Evolutionary conservation across 495 filamentous ascomycete genomes (phyloP).

Genomic region (Tuber calosporum): DNA sequence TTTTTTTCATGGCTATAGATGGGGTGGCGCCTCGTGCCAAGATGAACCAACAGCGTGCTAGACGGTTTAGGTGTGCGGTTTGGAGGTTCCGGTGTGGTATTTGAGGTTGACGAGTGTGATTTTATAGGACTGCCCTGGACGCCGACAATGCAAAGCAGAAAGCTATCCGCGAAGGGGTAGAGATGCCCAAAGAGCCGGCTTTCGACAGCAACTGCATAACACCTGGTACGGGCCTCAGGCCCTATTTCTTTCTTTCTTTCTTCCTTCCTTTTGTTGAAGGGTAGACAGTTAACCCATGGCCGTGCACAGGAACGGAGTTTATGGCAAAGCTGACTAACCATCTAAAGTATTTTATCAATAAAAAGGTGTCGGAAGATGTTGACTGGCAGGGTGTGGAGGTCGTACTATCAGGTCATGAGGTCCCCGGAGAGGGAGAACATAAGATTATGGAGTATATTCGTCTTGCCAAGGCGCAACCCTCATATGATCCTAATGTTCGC

Average conservation of each 20-base stretch:
- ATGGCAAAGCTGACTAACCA: conserved; percentile 93
- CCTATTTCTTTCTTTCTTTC: neutral
- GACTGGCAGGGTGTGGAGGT: conserved; percentile 97
- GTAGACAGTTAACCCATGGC: conserved; percentile 15
- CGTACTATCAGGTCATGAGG: conserved; percentile 94
- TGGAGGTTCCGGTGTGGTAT: neutral
- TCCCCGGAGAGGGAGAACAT: conserved; percentile 98
- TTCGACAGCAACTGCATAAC: conserved; percentile 99
- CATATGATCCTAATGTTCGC: conserved; percentile 89
- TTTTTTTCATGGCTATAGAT: conserved; percentile 99
- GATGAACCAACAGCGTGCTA: conserved; percentile 98
- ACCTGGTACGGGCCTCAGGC: conserved; percentile 51
- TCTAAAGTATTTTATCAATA: conserved; percentile 96
- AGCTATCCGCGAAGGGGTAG: conserved; percentile 75
- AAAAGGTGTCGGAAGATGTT: conserved; percentile 92
- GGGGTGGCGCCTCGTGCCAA: conserved; percentile 96
- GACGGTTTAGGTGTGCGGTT: conserved; percentile 62
- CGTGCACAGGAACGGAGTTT: conserved; percentile 63
- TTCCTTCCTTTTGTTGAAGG: conserved; percentile 4
- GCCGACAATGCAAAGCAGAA: conserved; percentile 82
- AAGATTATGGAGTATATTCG: conserved; percentile 99
- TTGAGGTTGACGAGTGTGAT: neutral
- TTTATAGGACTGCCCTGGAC: conserved; percentile 67
- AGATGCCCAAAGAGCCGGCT: conserved; percentile 89
- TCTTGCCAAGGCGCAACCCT: conserved; percentile 84